These are phyloP conservation scores for Uromyces viciae-fabae DNA, from an alignment of 1,284 basidiomycete genomes.

Conservation along the genomic window DNA sequence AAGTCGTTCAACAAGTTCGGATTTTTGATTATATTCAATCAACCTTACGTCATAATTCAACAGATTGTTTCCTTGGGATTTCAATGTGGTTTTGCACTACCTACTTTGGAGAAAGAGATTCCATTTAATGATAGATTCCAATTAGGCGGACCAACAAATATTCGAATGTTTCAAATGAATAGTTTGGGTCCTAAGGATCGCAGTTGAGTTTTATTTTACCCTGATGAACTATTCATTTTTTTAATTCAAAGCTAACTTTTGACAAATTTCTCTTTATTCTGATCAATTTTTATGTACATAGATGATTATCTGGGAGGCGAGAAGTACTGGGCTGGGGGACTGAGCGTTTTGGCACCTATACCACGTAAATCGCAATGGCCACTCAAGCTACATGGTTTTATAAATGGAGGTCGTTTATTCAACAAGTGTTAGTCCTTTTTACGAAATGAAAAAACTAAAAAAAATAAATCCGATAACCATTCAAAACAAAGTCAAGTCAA, in stretches of 20 bases:
- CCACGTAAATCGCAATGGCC: slow-evolving; percentile 80
- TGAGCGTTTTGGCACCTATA: slow-evolving; percentile 74
- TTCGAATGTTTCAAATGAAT: slow-evolving; percentile 80
- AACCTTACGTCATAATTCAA: slow-evolving; percentile 4
- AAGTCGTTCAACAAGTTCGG: not conserved
- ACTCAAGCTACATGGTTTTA: slow-evolving; percentile 75
- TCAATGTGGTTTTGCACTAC: slow-evolving; percentile 65
- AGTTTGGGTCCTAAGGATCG: slow-evolving; percentile 78
- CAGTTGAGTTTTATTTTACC: slow-evolving; percentile 58
- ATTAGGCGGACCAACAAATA: slow-evolving; percentile 83
- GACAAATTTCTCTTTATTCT: not conserved
- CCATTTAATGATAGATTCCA: slow-evolving; percentile 83
- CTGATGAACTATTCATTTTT: not conserved
- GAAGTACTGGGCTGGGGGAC: slow-evolving; percentile 75
- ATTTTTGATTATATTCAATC: not conserved
- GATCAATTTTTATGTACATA: slow-evolving; percentile 45
- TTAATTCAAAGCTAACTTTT: not conserved
- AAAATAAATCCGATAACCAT: slow-evolving; percentile 1
- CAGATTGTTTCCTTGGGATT: slow-evolving; percentile 67
- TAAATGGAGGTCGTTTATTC: slow-evolving; percentile 81
- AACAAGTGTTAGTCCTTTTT: slow-evolving; percentile 60
- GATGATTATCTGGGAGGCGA: slow-evolving; percentile 82
- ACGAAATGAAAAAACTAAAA: too few species aligned
- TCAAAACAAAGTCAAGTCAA: not conserved
- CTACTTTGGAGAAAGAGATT: slow-evolving; percentile 57